These are phyloP conservation scores for Bretschneidera sinensis DNA, from an alignment of 345 rosid species.

Conservation along the genomic window DNA sequence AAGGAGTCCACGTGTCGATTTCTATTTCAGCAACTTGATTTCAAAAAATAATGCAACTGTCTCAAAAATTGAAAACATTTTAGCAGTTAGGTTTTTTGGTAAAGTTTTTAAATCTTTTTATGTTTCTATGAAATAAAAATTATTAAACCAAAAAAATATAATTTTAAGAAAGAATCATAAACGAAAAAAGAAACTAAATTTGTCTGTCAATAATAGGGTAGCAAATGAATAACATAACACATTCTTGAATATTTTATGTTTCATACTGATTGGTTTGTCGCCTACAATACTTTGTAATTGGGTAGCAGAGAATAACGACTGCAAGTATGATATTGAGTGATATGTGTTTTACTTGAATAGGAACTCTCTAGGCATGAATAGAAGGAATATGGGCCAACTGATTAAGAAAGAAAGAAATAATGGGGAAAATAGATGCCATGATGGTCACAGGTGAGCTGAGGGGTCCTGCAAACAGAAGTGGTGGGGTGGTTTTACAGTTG, in stretches of 20 bases:
- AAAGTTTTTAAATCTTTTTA: too few species aligned
- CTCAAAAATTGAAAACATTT: too few species aligned
- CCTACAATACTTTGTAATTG: neutral
- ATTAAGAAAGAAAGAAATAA: constrained; percentile 32
- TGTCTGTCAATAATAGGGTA: too few species aligned
- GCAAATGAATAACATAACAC: too few species aligned
- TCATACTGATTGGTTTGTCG: constrained; percentile 14
- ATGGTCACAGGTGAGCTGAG: constrained; percentile 20
- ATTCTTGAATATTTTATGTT: constrained; percentile 8
- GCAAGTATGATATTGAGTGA: constrained; percentile 19
- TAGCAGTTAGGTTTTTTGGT: too few species aligned
- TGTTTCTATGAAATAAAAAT: too few species aligned
- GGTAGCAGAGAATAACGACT: constrained; percentile 1
- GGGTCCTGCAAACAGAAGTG: constrained; percentile 12
- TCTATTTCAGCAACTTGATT: too few species aligned
- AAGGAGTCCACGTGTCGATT: too few species aligned
- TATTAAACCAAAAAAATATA: too few species aligned
- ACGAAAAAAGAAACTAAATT: too few species aligned
- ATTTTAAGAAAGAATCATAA: too few species aligned
- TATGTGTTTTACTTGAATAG: constrained; percentile 11
- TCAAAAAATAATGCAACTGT: too few species aligned
- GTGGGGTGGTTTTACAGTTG: constrained; percentile 18
- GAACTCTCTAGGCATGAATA: constrained; percentile 18
- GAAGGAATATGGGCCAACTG: constrained; percentile 22
- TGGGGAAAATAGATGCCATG: constrained; percentile 18